A percentile compares a stretch with the other conserved stretches of the same genome.
Conservation (phyloP, 2,329 filamentous ascomycete genomes). For the Periconia sp. region DNA sequence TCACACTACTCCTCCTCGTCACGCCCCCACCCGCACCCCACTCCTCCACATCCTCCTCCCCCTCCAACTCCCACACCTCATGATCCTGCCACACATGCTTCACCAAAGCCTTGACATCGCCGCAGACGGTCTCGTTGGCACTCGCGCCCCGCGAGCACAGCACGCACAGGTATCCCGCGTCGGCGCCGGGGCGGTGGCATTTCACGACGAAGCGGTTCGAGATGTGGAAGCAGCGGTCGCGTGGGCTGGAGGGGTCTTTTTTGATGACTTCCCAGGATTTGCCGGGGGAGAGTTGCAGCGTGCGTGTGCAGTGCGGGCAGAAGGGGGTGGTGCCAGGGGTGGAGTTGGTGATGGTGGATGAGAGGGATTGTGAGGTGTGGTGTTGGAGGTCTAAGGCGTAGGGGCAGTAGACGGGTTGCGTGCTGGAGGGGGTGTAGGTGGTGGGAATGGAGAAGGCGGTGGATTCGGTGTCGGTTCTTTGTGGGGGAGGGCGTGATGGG, state of each 20-base stretch:
- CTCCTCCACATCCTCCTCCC: constrained; percentile 36
- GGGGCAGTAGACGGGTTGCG: constrained; percentile 29
- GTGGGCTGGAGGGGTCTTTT: constrained; percentile 23
- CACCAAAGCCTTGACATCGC: constrained; percentile 40
- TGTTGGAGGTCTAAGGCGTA: constrained; percentile 37
- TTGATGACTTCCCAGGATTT: constrained; percentile 41
- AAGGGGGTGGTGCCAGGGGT: constrained; percentile 19
- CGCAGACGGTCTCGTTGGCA: constrained; percentile 34
- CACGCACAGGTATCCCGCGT: constrained; percentile 39
- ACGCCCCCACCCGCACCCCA: constrained; percentile 13
- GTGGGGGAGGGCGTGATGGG: constrained; percentile 16
- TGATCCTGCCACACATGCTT: constrained; percentile 40
- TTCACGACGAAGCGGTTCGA: constrained; percentile 42
- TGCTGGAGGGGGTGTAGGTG: constrained; percentile 18
- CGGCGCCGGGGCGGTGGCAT: constrained; percentile 33
- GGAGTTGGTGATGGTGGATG: constrained; percentile 22
- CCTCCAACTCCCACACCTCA: constrained; percentile 28
- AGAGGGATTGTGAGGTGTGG: constrained; percentile 27
- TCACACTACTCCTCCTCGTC: neutral
- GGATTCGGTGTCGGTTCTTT: constrained; percentile 21
- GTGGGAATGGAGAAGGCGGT: constrained; percentile 27
- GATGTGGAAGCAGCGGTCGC: constrained; percentile 33
- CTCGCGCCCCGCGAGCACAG: constrained; percentile 28
- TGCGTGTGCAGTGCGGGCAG: constrained; percentile 34
- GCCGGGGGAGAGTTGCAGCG: constrained; percentile 33